Conservation (phyloP, 768 basidiomycete genomes). For the Tricholoma flavovirens region DNA sequence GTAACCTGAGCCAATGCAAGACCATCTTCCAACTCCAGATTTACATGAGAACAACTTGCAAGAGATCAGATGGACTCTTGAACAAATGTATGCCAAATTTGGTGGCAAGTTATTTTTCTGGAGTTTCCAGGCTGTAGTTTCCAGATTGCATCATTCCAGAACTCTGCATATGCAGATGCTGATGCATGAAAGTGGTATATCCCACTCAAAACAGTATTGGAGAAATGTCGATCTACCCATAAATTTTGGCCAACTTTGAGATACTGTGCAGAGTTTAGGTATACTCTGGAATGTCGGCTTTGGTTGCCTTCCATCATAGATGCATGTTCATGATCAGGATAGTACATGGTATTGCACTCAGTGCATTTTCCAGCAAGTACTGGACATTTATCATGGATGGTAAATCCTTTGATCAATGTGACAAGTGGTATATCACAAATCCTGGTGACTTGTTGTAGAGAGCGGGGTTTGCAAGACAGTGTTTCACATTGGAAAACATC, state of each 20-base stretch:
- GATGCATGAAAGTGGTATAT: slow-evolving; percentile 14
- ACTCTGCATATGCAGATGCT: slow-evolving; percentile 10
- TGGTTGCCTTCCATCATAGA: neutral
- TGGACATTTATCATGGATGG: neutral
- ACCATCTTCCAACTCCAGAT: too few species aligned
- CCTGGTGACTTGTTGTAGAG: neutral
- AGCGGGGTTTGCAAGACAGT: neutral
- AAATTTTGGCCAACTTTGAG: slow-evolving; percentile 9
- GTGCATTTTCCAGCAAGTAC: neutral
- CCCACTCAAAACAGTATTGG: slow-evolving; percentile 10
- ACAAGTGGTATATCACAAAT: neutral
- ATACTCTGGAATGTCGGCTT: neutral
- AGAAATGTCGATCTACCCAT: slow-evolving; percentile 13
- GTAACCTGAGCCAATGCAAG: too few species aligned
- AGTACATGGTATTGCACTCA: neutral
- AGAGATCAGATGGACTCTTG: too few species aligned
- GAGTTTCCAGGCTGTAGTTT: neutral
- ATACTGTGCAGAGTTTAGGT: neutral
- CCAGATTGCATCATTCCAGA: slow-evolving; percentile 12
- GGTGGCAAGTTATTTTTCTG: neutral
- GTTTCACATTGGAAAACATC: neutral
- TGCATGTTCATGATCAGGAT: neutral
- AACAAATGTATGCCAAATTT: too few species aligned
- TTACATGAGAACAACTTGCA: too few species aligned
- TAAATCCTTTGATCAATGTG: neutral